phyloP scores from a whole-genome alignment of 192 early-diverging fungal species.

The Entophlyctis luteolus region DNA sequence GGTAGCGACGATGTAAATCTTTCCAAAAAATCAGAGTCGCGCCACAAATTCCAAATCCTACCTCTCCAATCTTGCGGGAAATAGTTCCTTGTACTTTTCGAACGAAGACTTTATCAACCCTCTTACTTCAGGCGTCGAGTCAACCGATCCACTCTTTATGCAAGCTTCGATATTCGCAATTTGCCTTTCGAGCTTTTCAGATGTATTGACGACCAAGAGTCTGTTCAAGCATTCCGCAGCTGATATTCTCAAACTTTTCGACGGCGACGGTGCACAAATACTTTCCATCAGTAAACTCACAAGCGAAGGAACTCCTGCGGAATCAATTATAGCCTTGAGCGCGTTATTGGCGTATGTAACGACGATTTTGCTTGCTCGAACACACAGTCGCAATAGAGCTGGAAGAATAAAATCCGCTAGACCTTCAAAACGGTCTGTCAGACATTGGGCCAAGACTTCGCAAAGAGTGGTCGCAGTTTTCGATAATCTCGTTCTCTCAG shows the following conservation, averaged over 20 bases:
- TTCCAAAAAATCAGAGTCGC: too few relatives aligned
- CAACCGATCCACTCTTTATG: constrained; percentile 17
- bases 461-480: constrained; percentile 63
- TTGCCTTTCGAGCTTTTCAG: constrained; percentile 7
- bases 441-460: constrained; percentile 56
- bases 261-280: constrained; percentile 37
- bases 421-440: constrained; percentile 60
- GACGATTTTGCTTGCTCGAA: constrained; percentile 73
- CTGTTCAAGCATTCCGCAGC: constrained; percentile 58
- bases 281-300: constrained; percentile 55
- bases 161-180: constrained; percentile 3
- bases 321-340: constrained; percentile 60
- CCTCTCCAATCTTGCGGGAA: constrained; percentile 9
- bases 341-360: constrained; percentile 59
- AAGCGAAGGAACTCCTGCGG: constrained; percentile 49
- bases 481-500: constrained; percentile 73
- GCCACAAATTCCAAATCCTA: neutral
- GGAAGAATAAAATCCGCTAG: constrained; percentile 61
- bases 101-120: constrained; percentile 2
- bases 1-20: constrained; percentile 25
- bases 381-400: constrained; percentile 59
- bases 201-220: constrained; percentile 43
- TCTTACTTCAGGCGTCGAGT: constrained; percentile 23
- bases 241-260: constrained; percentile 59
- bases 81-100: constrained; percentile 9